Percentiles rank a stretch among this genome's conserved stretches.
Evolutionary conservation across 225 moss, liverwort and hornwort species (phyloP).

Genomic region (Bryum argenteum): DNA sequence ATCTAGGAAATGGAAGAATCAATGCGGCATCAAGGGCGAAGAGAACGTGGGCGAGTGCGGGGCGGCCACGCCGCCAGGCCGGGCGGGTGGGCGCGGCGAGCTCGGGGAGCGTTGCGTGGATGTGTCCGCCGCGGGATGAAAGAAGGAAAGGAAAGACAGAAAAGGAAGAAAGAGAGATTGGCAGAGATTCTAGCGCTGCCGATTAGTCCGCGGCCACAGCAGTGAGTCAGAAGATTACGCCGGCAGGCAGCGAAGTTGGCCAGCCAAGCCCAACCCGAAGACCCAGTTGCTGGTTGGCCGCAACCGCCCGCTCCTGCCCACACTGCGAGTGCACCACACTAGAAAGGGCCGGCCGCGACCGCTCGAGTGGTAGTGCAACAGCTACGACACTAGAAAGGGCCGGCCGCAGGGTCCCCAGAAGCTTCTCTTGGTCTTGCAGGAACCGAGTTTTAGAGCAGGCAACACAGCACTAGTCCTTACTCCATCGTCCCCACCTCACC

Average conservation of each 20-base stretch:
- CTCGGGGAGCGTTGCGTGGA: no score
- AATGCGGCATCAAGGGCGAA: neutral
- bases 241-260: constrained; percentile 12
- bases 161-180: neutral
- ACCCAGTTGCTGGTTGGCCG: neutral
- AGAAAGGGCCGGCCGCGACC: neutral
- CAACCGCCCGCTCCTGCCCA: neutral
- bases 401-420: constrained; percentile 19
- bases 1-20: no score
- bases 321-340: no score
- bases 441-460: neutral
- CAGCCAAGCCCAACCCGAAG: neutral
- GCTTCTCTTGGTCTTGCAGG: constrained; percentile 7
- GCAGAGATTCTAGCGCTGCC: constrained; percentile 6
- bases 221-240: constrained; percentile 25
- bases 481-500: neutral
- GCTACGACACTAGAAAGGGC: constrained; percentile 24
- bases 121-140: no score
- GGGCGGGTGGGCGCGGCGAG: no score
- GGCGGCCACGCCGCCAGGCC: neutral
- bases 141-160: no score
- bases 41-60: constrained; percentile 1
- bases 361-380: neutral
- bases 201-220: constrained; percentile 7
- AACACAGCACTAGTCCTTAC: neutral